Base-by-base conservation (phyloP, 176 grass and related monocot species). In the Musa acuminata region DNA sequence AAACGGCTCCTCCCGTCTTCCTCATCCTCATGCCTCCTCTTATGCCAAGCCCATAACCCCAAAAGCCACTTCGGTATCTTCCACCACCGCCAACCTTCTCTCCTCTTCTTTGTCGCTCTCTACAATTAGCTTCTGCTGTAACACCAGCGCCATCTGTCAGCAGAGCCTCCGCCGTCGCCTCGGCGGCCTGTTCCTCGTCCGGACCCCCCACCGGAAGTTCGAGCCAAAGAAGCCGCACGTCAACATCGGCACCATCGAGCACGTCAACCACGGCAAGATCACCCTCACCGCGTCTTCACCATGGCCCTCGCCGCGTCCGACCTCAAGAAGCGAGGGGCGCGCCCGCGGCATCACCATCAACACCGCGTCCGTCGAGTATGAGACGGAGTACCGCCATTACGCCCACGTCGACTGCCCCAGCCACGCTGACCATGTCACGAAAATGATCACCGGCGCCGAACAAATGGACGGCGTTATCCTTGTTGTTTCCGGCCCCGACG, bases 401-500 rank as follows among this genome's bases (percentile, higher is more conserved):
- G 93, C 93, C 0, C 93, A 92, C 81, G 93, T 96, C 73, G 93
- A 96, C 89, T 96, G 92, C 78, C 92, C 89, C 14, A 89, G 92
- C 21, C 92, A 92, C 82, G 92, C 92, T 19, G 92, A 96, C 79
- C 92, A 96, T 74, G 89, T 96, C 75, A 96, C 92, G 83, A 96
- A 96, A 77, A 96, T 96, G 92, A 96, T 96, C 59, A 92, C 92
- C n/a, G 89, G 92, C n/a, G 92, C 92, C 3, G 92, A 89, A 1
- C 92, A 96, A 89, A 96, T 96, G 92, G 93, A 96, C 76, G 93
- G 93, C 57, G 93, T 89, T 73, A 96, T 96, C 84, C 85, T 96
- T 53, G 93, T 96, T 78, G 87, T 90, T 59, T 97, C 93, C 51
- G 93, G 93, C 72, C 90, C 93, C 52, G 93, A 97, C 62, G 89